These are phyloP conservation scores for Dactylonectria macrodidyma DNA, from an alignment of 2,329 filamentous ascomycete genomes.

Conservation along the genomic window DNA sequence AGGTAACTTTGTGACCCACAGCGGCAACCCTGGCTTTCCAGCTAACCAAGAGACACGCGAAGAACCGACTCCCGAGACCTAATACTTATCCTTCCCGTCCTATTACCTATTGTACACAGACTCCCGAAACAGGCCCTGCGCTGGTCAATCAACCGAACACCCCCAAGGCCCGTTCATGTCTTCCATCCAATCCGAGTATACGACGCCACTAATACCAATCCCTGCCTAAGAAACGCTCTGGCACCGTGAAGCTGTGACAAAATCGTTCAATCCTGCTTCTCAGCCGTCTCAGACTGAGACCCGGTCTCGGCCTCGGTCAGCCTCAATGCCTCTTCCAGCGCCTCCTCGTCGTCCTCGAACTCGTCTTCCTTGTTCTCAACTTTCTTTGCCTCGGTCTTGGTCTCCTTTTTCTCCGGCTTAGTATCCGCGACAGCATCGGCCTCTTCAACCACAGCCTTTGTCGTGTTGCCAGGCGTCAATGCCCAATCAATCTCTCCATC, in stretches of 20 bases:
- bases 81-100: slow-evolving; percentile 22
- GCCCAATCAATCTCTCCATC: slow-evolving; percentile 90
- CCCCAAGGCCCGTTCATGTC: slow-evolving; percentile 23
- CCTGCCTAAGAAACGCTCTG: slow-evolving; percentile 28
- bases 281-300: slow-evolving; percentile 49
- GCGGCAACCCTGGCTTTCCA: slow-evolving; percentile 12
- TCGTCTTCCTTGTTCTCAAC: slow-evolving; percentile 47
- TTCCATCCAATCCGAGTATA: slow-evolving; percentile 26
- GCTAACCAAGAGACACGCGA: slow-evolving; percentile 8
- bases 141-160: slow-evolving; percentile 21
- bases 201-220: slow-evolving; percentile 34
- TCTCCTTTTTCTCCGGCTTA: slow-evolving; percentile 32
- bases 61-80: slow-evolving; percentile 19
- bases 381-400: slow-evolving; percentile 35
- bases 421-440: slow-evolving; percentile 45
- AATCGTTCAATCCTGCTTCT: slow-evolving; percentile 28
- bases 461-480: slow-evolving; percentile 58
- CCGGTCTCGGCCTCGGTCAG: slow-evolving; percentile 53
- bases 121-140: slow-evolving; percentile 34
- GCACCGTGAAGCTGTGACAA: slow-evolving; percentile 14
- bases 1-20: slow-evolving; percentile 8
- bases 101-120: slow-evolving; percentile 31
- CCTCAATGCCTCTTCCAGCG: slow-evolving; percentile 54
- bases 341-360: slow-evolving; percentile 56
- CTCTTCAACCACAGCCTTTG: slow-evolving; percentile 47